Conservation (phyloP, 2,329 filamentous ascomycete species). For the Pestalotiopsis fici region DNA sequence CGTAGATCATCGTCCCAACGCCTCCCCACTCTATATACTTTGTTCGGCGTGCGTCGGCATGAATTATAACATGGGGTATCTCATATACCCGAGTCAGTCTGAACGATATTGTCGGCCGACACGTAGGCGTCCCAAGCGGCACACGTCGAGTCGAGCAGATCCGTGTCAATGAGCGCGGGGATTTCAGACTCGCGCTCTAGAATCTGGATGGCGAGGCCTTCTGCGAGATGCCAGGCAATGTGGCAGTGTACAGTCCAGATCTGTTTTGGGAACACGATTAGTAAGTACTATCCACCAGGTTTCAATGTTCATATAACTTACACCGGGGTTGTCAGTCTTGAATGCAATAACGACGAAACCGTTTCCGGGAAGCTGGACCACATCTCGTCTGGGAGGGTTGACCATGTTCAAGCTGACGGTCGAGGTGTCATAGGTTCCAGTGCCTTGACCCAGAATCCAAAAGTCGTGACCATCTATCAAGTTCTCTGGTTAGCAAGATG, state of each 20-base stretch:
- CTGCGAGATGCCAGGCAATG: conserved; percentile 51
- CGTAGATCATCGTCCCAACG: not conserved
- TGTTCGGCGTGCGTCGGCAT: not conserved
- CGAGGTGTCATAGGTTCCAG: conserved; percentile 28
- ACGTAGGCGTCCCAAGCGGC: conserved; percentile 30
- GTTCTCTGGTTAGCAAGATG: not conserved
- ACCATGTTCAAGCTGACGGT: conserved; percentile 28
- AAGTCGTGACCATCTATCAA: conserved; percentile 41
- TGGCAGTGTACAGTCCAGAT: conserved; percentile 40
- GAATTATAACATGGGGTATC: not conserved
- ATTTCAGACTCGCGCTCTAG: conserved; percentile 37
- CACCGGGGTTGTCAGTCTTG: conserved; percentile 52
- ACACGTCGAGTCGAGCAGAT: conserved; percentile 22
- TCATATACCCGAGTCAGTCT: conserved; percentile 35
- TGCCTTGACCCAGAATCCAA: conserved; percentile 33
- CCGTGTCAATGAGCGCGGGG: conserved; percentile 17
- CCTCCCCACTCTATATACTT: not conserved
- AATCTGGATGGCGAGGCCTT: conserved; percentile 55
- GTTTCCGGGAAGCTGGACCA: conserved; percentile 42
- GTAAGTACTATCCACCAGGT: no score
- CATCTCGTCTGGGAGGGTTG: conserved; percentile 52
- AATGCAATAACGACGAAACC: conserved; percentile 54
- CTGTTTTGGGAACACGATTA: not conserved
- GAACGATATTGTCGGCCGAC: conserved; percentile 14
- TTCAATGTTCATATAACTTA: not conserved